Conservation (phyloP, 257 asterid genomes). For the Schizonepeta tenuifolia region DNA sequence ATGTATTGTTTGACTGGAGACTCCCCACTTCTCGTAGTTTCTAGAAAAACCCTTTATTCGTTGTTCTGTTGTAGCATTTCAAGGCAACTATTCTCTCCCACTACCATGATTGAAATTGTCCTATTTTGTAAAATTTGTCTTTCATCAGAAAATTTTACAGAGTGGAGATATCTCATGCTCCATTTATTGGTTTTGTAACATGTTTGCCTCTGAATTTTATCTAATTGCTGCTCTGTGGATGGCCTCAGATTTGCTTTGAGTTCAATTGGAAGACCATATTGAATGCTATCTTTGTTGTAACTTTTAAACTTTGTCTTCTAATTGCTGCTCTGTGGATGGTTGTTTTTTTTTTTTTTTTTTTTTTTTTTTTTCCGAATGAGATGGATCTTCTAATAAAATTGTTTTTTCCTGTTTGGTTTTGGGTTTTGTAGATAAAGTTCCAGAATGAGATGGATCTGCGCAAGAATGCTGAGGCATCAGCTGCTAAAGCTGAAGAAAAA, state of each 20-base stretch:
- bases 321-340: too few species aligned
- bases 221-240: slow-evolving; percentile 19
- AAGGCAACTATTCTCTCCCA: neutral
- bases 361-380: too few species aligned
- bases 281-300: neutral
- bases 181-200: neutral
- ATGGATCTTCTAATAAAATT: too few species aligned
- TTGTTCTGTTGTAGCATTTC: too few species aligned
- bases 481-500: slow-evolving; percentile 80
- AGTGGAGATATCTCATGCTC: neutral
- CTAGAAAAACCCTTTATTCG: too few species aligned
- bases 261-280: slow-evolving; percentile 7
- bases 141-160: neutral
- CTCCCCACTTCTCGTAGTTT: neutral
- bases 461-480: slow-evolving; percentile 73
- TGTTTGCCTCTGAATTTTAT: slow-evolving; percentile 1
- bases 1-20: neutral
- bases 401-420: slow-evolving; percentile 28
- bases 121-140: slow-evolving; percentile 1
- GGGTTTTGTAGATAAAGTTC: slow-evolving; percentile 63
- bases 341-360: too few species aligned
- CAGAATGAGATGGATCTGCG: slow-evolving; percentile 76
- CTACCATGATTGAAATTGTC: neutral
- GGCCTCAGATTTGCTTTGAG: neutral
- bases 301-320: neutral